These are phyloP conservation scores for Apiospora aurea DNA, from an alignment of 2,329 filamentous ascomycete genomes.

Conservation along the genomic window DNA sequence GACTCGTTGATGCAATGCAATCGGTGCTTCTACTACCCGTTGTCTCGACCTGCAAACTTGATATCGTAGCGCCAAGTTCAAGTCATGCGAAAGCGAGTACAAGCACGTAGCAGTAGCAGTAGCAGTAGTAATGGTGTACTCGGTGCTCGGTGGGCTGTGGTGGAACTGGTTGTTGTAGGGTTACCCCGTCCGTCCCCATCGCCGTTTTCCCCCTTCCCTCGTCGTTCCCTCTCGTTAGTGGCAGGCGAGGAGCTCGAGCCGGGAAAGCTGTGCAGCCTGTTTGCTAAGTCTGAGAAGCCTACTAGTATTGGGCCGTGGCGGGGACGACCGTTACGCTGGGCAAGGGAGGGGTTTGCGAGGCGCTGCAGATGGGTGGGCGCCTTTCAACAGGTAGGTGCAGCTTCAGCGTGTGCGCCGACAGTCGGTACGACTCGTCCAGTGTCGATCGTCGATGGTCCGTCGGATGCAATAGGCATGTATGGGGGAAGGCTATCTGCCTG, in stretches of 20 bases:
- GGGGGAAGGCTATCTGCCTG: constrained; percentile 19
- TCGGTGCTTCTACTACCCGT: background rate
- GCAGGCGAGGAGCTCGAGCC: constrained; percentile 3
- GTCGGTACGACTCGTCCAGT: constrained; percentile 18
- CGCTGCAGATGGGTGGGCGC: constrained; percentile 19
- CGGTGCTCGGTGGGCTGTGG: constrained; percentile 4
- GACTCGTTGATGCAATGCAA: constrained; percentile 6
- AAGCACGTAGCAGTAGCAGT: background rate
- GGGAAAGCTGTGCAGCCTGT: constrained; percentile 18
- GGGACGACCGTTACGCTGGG: constrained; percentile 19
- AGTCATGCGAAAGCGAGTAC: constrained; percentile 14
- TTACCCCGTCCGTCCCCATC: constrained; percentile 17
- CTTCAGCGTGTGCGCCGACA: constrained; percentile 15
- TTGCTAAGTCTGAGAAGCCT: constrained; percentile 1
- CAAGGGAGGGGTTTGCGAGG: constrained; percentile 24
- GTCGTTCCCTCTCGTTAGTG: background rate
- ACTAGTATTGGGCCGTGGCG: constrained; percentile 19
- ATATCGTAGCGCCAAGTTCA: constrained; percentile 8
- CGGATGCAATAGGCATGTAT: constrained; percentile 14
- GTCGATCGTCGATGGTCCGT: constrained; percentile 19
- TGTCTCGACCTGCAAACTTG: background rate
- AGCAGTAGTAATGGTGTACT: background rate
- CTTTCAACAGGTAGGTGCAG: constrained; percentile 16
- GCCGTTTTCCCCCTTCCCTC: background rate
- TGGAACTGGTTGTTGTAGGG: constrained; percentile 12